Evolutionary conservation across 78 protist genomes (phyloP), one percentile per base, ranked within the genome.

Genomic region (Dictyostelium purpureum): DNA sequence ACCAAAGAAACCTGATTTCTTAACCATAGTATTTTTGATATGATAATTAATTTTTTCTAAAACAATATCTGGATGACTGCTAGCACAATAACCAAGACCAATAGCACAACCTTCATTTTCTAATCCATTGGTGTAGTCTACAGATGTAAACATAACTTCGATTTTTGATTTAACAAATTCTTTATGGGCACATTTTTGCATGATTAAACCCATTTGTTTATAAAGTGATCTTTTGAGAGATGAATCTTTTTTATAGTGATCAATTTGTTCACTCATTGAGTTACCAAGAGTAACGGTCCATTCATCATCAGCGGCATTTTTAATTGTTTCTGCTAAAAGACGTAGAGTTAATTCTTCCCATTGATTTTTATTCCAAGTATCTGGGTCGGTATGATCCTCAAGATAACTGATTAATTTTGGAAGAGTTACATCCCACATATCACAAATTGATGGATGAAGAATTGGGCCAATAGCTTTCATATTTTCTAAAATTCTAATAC

Each of bases 351-450:
- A 11, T 19, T 90, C 91, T 45, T 94, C 95, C 96, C 96, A 94
- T 56, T 52, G 70, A 31, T 51, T 61, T 7, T 42, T 45, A 38
- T 71, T 59, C 76, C 49, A 79, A 16, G 66, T 16, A 28, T 52
- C 79, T 2, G 88, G 51, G 59, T 77, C 69, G 0, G 87, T 56
- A 40, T 77, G 70, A 6, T 76, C 93, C 16, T 75, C 71, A 38
- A 95, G 94, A 19, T 47, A 87, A 3, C 9, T 12, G 24, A 63
- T 51, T 12, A 95, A 19, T 33, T 91, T 90, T 24, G 97, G 97
- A 1, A 95, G 35, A 19, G 85, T 70, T 19, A 69, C 90, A 33
- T 87, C 95, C 97, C 97, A 95, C 90, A 95, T 76, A 54, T 95
- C 94, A 38, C 88, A 66, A 21, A 95, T 56, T 7, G 93, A 75